A percentile compares a stretch with the other conserved stretches of the same genome.
phyloP scores from a whole-genome alignment of 148 eudicot species.

The Mesembryanthemum crystallinum region DNA sequence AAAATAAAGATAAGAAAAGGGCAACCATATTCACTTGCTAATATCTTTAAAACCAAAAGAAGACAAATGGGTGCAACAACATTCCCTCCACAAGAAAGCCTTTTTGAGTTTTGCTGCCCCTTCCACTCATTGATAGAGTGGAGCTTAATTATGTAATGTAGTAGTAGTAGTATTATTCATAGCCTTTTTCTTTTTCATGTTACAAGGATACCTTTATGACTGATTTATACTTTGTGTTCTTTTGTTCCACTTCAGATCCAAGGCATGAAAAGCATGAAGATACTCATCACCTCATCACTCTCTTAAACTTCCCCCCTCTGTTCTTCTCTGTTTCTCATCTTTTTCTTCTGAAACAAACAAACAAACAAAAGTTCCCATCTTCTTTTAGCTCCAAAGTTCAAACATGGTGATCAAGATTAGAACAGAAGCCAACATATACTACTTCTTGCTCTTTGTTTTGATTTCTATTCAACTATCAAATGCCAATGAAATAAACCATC shows the following conservation, averaged over 20 bases:
- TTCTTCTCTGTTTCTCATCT: not conserved
- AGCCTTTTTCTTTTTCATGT: constrained; percentile 22
- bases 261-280: constrained; percentile 23
- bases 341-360: no score
- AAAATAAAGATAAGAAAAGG: not conserved
- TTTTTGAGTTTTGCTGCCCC: not conserved
- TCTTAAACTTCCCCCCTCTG: not conserved
- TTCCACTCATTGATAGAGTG: constrained; percentile 9
- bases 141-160: constrained; percentile 1
- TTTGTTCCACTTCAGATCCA: constrained; percentile 28
- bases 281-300: constrained; percentile 25
- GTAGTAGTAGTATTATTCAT: not conserved
- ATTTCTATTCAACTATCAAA: constrained; percentile 20
- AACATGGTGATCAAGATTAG: constrained; percentile 19
- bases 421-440: constrained; percentile 9
- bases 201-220: constrained; percentile 26
- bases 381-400: constrained; percentile 10
- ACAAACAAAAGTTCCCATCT: not conserved
- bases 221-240: constrained; percentile 14
- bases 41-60: not conserved
- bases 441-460: constrained; percentile 14
- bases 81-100: not conserved
- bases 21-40: not conserved
- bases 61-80: not conserved
- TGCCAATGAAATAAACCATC: constrained; percentile 39